Base-by-base conservation (phyloP, 768 basidiomycete genomes). In the Tulasnella sp. region DNA sequence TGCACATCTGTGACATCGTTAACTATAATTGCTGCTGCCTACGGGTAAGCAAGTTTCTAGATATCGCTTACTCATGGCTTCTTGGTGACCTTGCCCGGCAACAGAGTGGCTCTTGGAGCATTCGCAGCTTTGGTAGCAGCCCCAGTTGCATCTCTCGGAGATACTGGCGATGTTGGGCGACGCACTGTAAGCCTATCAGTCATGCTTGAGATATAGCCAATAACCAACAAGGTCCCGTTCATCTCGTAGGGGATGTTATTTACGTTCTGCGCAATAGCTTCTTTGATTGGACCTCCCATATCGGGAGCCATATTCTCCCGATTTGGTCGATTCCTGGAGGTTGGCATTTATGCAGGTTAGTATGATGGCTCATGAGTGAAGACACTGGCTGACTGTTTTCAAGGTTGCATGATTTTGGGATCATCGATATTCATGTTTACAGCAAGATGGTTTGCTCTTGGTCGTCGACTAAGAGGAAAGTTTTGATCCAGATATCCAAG, bases 21-120 rank as follows among this genome's bases (percentile, higher is more conserved):
- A 25, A 69, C 83, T 3, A 72, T 64, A 5, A 61, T 86, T 34
- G 69, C 75, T 0, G 59, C 82, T 6, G 54, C 79, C 8, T 86
- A 85, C 57, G 83, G 83, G 77, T 82, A 47, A 6, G 71, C 61
- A 6, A 19, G 37, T 15, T 7, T 33, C 29, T 20, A 8, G 24
- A 32, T 44, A 33, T 12, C 22, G n/a, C 20, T 8, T 2, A 48
- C 41, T 7, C 13, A 1, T 31, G 15, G 12, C 2, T 25, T 55
- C 24, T 32, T 15, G 29, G 5, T 15, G 16, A 28, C 15, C 9
- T 22, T n/a, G 19, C 4, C 19, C 16, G 29, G 2, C n/a, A n/a
- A 37, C 43, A 53, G 57, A 24, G 70, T 81, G 46, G 65, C 73
- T 0, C 79, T 76, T 0, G 84, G 84, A 2, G 69, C 74, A 0